A percentile compares a stretch with the other conserved stretches of the same genome.
These are phyloP conservation scores for Diutina mesorugosa DNA, from an alignment of 1,139 yeast species.

Conservation along the genomic window DNA sequence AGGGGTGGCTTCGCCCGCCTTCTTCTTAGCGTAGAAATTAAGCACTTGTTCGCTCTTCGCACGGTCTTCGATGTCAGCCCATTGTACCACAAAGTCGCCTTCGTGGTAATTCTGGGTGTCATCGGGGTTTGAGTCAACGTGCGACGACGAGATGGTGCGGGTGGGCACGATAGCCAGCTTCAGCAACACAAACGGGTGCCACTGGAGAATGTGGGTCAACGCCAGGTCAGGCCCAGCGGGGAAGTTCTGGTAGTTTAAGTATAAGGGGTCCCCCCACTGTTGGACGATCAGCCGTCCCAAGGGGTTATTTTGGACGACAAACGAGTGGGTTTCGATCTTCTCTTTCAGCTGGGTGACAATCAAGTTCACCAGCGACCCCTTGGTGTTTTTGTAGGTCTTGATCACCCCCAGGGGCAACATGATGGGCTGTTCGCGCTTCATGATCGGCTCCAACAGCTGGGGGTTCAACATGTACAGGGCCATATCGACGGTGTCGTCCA, in stretches of 20 bases:
- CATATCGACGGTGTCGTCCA: constrained; percentile 49
- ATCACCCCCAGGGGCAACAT: constrained; percentile 57
- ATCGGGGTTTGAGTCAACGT: constrained; percentile 7
- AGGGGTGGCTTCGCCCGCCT: not conserved
- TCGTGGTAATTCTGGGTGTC: constrained; percentile 29
- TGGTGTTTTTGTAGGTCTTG: constrained; percentile 53
- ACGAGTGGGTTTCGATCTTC: constrained; percentile 54
- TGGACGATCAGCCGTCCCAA: constrained; percentile 60
- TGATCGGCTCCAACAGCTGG: constrained; percentile 40
- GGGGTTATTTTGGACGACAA: constrained; percentile 52
- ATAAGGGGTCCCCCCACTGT: constrained; percentile 61
- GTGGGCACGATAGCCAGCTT: constrained; percentile 63
- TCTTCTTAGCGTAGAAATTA: not conserved
- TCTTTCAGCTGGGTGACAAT: constrained; percentile 54
- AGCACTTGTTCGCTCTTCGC: not conserved
- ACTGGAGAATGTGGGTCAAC: constrained; percentile 71
- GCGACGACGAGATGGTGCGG: constrained; percentile 24
- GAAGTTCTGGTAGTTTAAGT: constrained; percentile 52
- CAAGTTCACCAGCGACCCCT: constrained; percentile 39
- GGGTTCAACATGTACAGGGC: constrained; percentile 44
- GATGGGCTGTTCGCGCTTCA: constrained; percentile 56
- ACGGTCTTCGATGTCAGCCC: constrained; percentile 20
- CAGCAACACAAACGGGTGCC: constrained; percentile 79
- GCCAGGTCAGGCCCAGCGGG: constrained; percentile 52
- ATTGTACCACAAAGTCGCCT: constrained; percentile 54